Percentiles rank a stretch among this genome's conserved stretches.
These are phyloP conservation scores for Penicillium sp. DNA, from an alignment of 2,329 filamentous ascomycete species.

Conservation along the genomic window DNA sequence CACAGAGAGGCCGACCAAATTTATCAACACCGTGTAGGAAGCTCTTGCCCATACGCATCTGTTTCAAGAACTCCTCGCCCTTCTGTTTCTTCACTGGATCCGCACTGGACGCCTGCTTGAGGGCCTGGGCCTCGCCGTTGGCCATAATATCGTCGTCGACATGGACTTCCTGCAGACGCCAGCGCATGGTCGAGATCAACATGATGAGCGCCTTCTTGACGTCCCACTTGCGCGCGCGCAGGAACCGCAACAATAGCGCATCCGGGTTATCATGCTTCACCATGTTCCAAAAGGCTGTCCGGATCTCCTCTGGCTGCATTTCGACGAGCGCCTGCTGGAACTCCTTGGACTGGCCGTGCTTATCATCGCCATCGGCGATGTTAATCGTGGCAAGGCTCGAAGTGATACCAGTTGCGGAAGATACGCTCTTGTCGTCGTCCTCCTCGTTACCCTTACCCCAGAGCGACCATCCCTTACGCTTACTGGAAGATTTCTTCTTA, in stretches of 20 bases:
- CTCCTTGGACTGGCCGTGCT: conserved; percentile 86
- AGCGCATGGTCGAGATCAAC: conserved; percentile 92
- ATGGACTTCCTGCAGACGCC: conserved; percentile 80
- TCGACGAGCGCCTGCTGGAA: conserved; percentile 81
- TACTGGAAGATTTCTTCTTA: conserved; percentile 66
- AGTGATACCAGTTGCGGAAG: conserved; percentile 45
- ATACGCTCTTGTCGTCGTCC: conserved; percentile 37
- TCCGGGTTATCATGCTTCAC: conserved; percentile 95
- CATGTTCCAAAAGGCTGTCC: conserved; percentile 86
- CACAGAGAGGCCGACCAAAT: conserved; percentile 80
- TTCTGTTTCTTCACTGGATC: conserved; percentile 68
- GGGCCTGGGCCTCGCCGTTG: conserved; percentile 71
- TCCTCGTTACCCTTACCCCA: conserved; percentile 64
- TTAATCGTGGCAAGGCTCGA: conserved; percentile 42
- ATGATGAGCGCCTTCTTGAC: conserved; percentile 90
- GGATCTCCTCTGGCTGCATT: conserved; percentile 75
- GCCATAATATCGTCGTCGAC: conserved; percentile 87
- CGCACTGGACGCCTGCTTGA: conserved; percentile 61
- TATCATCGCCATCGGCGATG: conserved; percentile 71
- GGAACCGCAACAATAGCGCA: conserved; percentile 76
- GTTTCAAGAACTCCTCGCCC: conserved; percentile 76
- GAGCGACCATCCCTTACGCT: conserved; percentile 68
- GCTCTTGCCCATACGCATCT: conserved; percentile 88
- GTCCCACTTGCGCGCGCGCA: conserved; percentile 94
- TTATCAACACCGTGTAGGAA: conserved; percentile 88